Conservation (phyloP, 1,139 yeast species). For the Suzukiozyma palmioleophila region DNA sequence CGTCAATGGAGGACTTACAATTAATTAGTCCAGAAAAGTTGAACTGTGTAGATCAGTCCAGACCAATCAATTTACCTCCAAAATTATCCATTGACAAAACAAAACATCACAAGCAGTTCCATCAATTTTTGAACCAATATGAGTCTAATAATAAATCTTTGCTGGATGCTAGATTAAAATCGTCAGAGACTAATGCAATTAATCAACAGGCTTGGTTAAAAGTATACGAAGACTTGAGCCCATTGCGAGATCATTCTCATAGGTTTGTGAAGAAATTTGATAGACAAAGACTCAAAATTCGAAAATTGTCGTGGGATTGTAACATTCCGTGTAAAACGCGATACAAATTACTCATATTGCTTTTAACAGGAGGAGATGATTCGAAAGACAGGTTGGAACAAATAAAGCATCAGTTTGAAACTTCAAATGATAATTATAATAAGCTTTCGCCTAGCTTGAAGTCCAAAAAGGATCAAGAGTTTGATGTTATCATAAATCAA, state of each 20-base stretch:
- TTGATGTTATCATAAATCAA: conserved; percentile 22
- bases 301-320: conserved; percentile 40
- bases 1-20: conserved; percentile 39
- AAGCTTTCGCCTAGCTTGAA: conserved; percentile 26
- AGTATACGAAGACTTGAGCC: conserved; percentile 13
- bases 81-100: conserved; percentile 30
- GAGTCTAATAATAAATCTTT: conserved; percentile 23
- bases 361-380: conserved; percentile 17
- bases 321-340: conserved; percentile 25
- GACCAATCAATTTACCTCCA: conserved; percentile 47
- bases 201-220: conserved; percentile 28
- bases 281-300: conserved; percentile 25
- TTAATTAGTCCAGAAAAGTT: conserved; percentile 42
- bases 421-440: conserved; percentile 19
- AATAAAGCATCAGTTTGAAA: conserved; percentile 16
- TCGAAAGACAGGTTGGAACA: conserved; percentile 15
- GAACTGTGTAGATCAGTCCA: conserved; percentile 35
- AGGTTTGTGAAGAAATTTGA: conserved; percentile 24
- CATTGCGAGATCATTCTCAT: conserved; percentile 15
- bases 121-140: conserved; percentile 27
- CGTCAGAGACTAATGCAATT: conserved; percentile 14
- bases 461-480: conserved; percentile 31
- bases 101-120: conserved; percentile 38
- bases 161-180: conserved; percentile 19
- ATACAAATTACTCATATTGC: conserved; percentile 25